Base-by-base conservation (phyloP, 2,329 filamentous ascomycete species). In the Byssothecium circinans region DNA sequence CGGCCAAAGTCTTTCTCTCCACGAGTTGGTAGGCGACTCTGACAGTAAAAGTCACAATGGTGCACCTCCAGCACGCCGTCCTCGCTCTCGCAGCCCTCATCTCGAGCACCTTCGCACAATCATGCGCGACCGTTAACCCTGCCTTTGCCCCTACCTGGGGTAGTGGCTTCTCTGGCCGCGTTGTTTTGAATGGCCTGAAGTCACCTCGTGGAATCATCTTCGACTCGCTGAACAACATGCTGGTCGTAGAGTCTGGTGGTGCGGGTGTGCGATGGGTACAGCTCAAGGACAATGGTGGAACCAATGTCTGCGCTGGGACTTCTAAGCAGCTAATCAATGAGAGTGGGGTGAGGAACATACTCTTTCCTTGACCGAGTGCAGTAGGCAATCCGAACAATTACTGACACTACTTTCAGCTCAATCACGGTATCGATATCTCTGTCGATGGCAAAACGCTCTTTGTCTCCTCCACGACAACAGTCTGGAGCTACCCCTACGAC, bases 381-480 rank as follows among this genome's bases (percentile, higher is more conserved):
- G 8, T 27, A 23, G 20, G 23, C 12, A 17, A 8, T 25, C 6
- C 23, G 10, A 10, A 25, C 22, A 11, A 37, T 40, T 23, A 46
- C 43, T 43, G 8, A 49, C n/a, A 27, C n/a, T 12, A 17, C 17
- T 14, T 7, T 10, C 36, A 55, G 46, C 37, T 60, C 11, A 61
- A 57, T 33, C 60, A 63, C 38, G 60, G 58, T 12, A 63, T 63
- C 32, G 60, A 52, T 19, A 49, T 61, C 14, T 53, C 53, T 5
- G 38, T 50, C 8, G 58, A 63, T 38, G 58, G 60, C 27, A 60
- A 61, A 34, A 63, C 54, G 8, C 47, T 63, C 11, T 63, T 57
- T 36, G 60, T 57, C 10, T 60, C 56, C 4, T 57, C 52, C 25
- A 45, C 45, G 27, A 43, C 48, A 4, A 58, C 48, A 12, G 59